phyloP scores from a whole-genome alignment of 257 asterid species.

The Solanum microdontum region DNA sequence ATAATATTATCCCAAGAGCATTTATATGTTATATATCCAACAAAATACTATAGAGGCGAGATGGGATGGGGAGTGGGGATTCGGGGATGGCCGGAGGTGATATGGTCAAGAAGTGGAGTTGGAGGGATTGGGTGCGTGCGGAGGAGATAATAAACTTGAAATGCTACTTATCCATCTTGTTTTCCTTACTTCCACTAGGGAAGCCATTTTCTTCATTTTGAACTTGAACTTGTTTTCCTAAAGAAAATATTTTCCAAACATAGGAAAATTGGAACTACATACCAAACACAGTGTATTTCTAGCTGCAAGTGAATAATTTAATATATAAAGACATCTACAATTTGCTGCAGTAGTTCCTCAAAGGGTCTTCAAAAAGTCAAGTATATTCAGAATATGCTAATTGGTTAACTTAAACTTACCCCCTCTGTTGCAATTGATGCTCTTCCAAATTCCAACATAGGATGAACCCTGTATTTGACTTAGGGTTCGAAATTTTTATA shows the following conservation, averaged over 20 bases:
- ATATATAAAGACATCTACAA: background rate
- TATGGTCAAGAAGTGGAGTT: background rate
- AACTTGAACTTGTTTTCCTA: background rate
- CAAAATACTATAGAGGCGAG: background rate
- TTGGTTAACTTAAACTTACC: background rate
- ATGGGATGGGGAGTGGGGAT: background rate
- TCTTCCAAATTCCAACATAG: background rate
- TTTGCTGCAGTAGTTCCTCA: background rate
- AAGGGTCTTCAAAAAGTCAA: background rate
- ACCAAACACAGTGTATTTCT: background rate
- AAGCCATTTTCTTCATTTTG: background rate
- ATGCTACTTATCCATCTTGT: background rate
- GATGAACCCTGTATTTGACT: background rate
- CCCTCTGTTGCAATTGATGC: no score
- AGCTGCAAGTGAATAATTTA: background rate
- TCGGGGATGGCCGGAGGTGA: background rate
- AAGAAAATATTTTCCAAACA: background rate
- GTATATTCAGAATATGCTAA: background rate
- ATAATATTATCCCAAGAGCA: background rate
- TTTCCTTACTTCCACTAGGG: background rate
- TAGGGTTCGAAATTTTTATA: background rate
- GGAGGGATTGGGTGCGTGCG: background rate
- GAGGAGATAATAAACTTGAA: background rate
- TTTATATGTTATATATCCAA: background rate
- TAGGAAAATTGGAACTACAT: background rate